Evolutionary conservation across 768 basidiomycete species (phyloP).

Genomic region (Suillus tomentosus): DNA sequence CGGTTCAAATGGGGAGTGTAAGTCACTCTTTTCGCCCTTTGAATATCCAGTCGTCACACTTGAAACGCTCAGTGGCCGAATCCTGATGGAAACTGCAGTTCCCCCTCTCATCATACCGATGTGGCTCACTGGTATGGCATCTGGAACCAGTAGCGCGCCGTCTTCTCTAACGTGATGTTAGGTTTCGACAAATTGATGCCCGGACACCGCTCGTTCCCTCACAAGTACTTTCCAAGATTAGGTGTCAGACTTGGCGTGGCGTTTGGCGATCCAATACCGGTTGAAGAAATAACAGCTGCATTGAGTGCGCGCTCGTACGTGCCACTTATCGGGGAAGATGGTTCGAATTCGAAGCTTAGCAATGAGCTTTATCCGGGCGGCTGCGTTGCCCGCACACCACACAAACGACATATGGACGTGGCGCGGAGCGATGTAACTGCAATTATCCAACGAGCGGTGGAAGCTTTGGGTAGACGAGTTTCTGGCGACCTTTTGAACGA

Average conservation of each 20-base stretch:
- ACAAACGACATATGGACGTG: slow-evolving; percentile 32
- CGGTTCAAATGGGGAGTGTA: slow-evolving; percentile 97
- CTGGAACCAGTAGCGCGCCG: neutral
- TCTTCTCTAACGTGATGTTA: slow-evolving; percentile 22
- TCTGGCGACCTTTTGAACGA: slow-evolving; percentile 40
- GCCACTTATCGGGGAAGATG: slow-evolving; percentile 22
- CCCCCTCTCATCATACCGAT: slow-evolving; percentile 86
- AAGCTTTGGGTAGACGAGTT: slow-evolving; percentile 52
- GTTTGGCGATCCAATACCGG: slow-evolving; percentile 74
- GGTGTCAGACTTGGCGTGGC: slow-evolving; percentile 70
- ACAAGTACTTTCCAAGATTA: slow-evolving; percentile 66
- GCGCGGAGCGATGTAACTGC: slow-evolving; percentile 58
- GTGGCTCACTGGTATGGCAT: slow-evolving; percentile 78
- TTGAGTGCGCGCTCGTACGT: slow-evolving; percentile 14
- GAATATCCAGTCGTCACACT: slow-evolving; percentile 1
- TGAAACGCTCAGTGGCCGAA: slow-evolving; percentile 61
- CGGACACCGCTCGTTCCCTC: slow-evolving; percentile 75
- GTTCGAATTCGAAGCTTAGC: slow-evolving; percentile 5
- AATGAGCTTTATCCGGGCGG: slow-evolving; percentile 7
- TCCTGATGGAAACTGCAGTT: slow-evolving; percentile 68
- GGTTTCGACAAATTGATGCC: slow-evolving; percentile 92
- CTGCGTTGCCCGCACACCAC: slow-evolving; percentile 19
- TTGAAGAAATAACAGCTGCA: slow-evolving; percentile 35
- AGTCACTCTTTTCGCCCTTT: slow-evolving; percentile 36
- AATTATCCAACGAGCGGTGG: slow-evolving; percentile 53